Conservation (phyloP, 2,329 filamentous ascomycete genomes). For the Ploettnerulaceae sp. region DNA sequence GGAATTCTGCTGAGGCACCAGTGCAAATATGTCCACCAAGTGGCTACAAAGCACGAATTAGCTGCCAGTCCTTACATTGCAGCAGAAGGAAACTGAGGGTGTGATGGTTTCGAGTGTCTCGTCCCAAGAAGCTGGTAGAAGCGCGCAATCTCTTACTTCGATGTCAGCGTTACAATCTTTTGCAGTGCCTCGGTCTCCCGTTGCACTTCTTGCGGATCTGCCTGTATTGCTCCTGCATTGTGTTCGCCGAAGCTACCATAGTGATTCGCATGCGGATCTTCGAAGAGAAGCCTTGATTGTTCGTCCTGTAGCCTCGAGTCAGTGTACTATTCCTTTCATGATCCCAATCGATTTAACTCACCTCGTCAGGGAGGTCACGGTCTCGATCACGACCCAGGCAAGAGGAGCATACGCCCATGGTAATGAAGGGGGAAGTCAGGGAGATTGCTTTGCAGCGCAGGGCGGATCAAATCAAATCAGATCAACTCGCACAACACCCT, state of each 20-base stretch:
- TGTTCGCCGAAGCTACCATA: slow-evolving; percentile 61
- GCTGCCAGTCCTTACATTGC: slow-evolving; percentile 9
- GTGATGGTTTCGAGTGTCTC: slow-evolving; percentile 10
- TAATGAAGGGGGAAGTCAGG: slow-evolving; percentile 6
- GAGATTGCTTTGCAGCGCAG: slow-evolving; percentile 6
- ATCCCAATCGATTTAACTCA: slow-evolving; percentile 31
- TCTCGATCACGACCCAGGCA: slow-evolving; percentile 50
- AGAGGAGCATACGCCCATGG: slow-evolving; percentile 58
- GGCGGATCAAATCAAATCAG: slow-evolving; percentile 4
- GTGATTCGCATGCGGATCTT: slow-evolving; percentile 53
- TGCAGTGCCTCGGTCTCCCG: slow-evolving; percentile 61
- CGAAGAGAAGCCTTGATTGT: slow-evolving; percentile 51
- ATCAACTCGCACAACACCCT: slow-evolving; percentile 1
- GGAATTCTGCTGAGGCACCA: slow-evolving; percentile 46
- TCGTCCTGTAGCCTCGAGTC: slow-evolving; percentile 28
- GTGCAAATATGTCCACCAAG: slow-evolving; percentile 64
- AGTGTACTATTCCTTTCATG: slow-evolving; percentile 5
- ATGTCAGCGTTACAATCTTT: slow-evolving; percentile 58
- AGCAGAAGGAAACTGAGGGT: slow-evolving; percentile 11
- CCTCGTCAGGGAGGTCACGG: slow-evolving; percentile 50
- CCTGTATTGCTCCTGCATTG: slow-evolving; percentile 45
- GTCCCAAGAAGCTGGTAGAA: slow-evolving; percentile 12
- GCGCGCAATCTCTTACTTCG: slow-evolving; percentile 46
- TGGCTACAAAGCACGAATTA: slow-evolving; percentile 42
- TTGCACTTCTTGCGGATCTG: slow-evolving; percentile 58